Evolutionary conservation across 768 basidiomycete species (phyloP).

Genomic region (Pisolithus sp.): DNA sequence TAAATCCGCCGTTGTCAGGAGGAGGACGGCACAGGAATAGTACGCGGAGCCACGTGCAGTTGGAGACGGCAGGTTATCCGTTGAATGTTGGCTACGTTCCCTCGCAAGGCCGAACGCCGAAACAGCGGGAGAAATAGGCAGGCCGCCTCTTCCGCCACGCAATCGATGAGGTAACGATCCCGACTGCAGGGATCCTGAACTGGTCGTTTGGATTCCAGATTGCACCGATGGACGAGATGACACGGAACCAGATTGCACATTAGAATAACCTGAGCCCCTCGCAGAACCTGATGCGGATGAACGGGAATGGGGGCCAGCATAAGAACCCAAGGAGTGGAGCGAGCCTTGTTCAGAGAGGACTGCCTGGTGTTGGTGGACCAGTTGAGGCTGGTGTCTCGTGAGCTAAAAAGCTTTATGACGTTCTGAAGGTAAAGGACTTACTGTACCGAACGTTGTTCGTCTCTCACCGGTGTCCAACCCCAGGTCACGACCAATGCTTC

Average conservation of each 20-base stretch:
- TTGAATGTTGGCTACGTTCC: slow-evolving; percentile 13
- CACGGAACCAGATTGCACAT: slow-evolving; percentile 42
- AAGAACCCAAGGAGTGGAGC: slow-evolving; percentile 56
- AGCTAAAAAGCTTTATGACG: no score
- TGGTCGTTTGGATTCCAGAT: slow-evolving; percentile 30
- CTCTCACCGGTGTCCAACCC: slow-evolving; percentile 24
- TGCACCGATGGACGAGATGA: slow-evolving; percentile 49
- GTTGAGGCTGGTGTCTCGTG: slow-evolving; percentile 31
- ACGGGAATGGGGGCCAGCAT: slow-evolving; percentile 40
- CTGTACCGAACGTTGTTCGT: slow-evolving; percentile 58
- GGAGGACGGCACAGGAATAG: neutral
- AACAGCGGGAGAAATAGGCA: slow-evolving; percentile 39
- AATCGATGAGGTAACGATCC: slow-evolving; percentile 45
- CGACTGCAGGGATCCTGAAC: slow-evolving; percentile 15
- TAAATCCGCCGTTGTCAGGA: slow-evolving; percentile 9
- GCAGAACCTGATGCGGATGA: slow-evolving; percentile 47
- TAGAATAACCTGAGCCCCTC: slow-evolving; percentile 38
- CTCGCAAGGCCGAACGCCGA: slow-evolving; percentile 41
- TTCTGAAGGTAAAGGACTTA: slow-evolving; percentile 29
- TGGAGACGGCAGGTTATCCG: slow-evolving; percentile 16
- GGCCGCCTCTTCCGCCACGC: slow-evolving; percentile 30
- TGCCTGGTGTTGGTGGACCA: slow-evolving; percentile 35
- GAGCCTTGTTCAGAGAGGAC: slow-evolving; percentile 59
- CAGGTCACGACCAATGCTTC: slow-evolving; percentile 9
- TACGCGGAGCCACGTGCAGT: neutral